Evolutionary conservation across 305 asterid species (phyloP), one percentile per base, ranked within the genome.

Genomic region (Fraxinus albicans): DNA sequence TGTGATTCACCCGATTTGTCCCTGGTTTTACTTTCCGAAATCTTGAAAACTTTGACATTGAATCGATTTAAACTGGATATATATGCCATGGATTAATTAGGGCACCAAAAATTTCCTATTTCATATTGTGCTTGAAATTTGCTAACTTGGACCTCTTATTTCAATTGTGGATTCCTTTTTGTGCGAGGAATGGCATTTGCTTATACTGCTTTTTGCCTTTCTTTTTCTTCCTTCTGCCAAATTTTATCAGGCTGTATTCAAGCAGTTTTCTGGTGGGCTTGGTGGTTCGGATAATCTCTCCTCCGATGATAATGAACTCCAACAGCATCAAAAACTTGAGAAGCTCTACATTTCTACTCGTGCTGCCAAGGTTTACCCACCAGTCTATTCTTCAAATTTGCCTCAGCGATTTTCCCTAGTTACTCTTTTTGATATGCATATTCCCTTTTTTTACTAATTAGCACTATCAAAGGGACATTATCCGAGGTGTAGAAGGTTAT

Each of bases 401-500:
- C 73, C 78, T 67, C 33, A 3, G 17, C 42, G 15, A 53, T 35
- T 67, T 27, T 17, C 70, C 23, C 36, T 60, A 10, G 33, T 29
- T 47, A 12, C 60, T 50, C 27, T n/a, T 72, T 75, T 35, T 82
- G 21, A 19, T 67, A 6, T 80, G n/a, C 83, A 29, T 50, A 8
- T 4, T 27, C 15, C 35, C 63, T 73, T 70, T 73, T 74, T 35
- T 58, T 76, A 29, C 58, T 77, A 82, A 15, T 38, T 89, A 93
- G 96, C 96, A 90, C 82, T 88, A 91, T 76, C 97, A 93, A 87
- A 89, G 97, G 81, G 97, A 93, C 83, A 85, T 93, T 83, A 89
- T 90, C 73, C 92, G 97, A 70, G 96, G 96, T 0, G 82, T 92
- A 74, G 95, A 93, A 83, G 95, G 95, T 60, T 88, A 87, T 77